Evolutionary conservation across 371 early-diverging fungal species (phyloP), one percentile per base, ranked within the genome.

Genomic region (Globomyces sp.): DNA sequence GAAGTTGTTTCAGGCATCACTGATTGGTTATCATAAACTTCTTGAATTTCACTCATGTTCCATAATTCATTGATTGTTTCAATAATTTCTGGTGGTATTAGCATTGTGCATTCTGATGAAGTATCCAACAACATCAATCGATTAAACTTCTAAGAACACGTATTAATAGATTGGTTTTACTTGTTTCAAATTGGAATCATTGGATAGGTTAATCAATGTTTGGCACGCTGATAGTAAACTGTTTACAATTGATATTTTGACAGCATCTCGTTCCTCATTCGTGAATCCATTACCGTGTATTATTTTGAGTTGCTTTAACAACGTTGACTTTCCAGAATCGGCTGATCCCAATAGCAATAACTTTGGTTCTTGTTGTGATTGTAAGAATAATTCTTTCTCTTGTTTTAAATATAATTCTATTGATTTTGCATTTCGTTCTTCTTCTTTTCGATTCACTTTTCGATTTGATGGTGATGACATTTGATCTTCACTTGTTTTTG

Each of bases 261-360:
- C 24, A 4, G 40, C 40, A 41, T 24, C 40, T 57, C 36, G 24
- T n/a, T 57, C 57, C 40, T 36, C 57, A 3, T 36, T 10, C 36
- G 41, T 51, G 49, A 74, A 74, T 4, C 75, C 75, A 40, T 61
- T 63, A 6, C 74, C 75, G 58, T 74, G 70, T 40, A 74, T 45
- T 46, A 74, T 71, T 47, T 65, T 68, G 58, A 74, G 61, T 58
- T 74, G 75, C 62, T 74, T 74, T 41, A 74, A 63, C 2, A 74
- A 67, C 1, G 75, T 74, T 6, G 75, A 13, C 34, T 74, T 74
- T 39, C 75, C 75, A 6, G 65, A 65, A 60, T 74, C 75, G 8
- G 67, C 65, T 39, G 67, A 59, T 4, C 75, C 75, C 13, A 76
- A 70, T 6, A 76, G 58, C 11, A 77, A 64, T 10, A 77, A 40